Evolutionary conservation across 139 green algal genomes (phyloP).

Genomic region (Diplosphaera chodatii): DNA sequence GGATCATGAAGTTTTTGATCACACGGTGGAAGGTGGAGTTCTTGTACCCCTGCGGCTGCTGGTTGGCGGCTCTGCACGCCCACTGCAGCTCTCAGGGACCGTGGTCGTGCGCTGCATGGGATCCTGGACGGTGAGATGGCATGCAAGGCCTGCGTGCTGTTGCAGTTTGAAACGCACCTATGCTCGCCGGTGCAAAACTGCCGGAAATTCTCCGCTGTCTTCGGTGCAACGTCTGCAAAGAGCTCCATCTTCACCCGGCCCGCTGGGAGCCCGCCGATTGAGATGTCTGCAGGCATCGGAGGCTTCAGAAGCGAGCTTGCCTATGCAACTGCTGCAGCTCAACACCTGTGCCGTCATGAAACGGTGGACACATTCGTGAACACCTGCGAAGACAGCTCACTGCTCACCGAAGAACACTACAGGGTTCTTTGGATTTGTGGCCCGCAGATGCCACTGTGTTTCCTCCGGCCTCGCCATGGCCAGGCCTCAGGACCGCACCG

Average conservation of each 20-base stretch:
- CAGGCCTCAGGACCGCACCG: no score
- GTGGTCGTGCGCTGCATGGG: no score
- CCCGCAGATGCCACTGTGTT: slow-evolving; percentile 73
- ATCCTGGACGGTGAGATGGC: no score
- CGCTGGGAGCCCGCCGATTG: slow-evolving; percentile 64
- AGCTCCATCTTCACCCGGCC: slow-evolving; percentile 90
- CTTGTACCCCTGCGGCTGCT: slow-evolving; percentile 76
- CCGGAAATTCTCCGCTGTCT: slow-evolving; percentile 85
- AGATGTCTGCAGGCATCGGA: slow-evolving; percentile 78
- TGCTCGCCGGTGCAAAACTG: slow-evolving; percentile 94
- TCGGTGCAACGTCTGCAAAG: slow-evolving; percentile 79
- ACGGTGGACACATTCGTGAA: no score
- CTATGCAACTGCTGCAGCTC: no score
- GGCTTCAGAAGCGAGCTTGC: no score
- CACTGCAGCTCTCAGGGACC: no score
- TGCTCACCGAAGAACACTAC: slow-evolving; percentile 88
- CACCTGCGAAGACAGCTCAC: neutral
- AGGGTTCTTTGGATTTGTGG: slow-evolving; percentile 66
- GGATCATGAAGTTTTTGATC: slow-evolving; percentile 94
- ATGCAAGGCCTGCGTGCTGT: no score
- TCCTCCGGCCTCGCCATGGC: neutral
- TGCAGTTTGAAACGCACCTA: slow-evolving; percentile 43
- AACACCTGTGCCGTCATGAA: no score
- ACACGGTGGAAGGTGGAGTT: slow-evolving; percentile 87
- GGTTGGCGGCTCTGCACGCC: slow-evolving; percentile 25